Conservation (phyloP, 495 filamentous ascomycete species). For the Schizothecium vesticola region DNA sequence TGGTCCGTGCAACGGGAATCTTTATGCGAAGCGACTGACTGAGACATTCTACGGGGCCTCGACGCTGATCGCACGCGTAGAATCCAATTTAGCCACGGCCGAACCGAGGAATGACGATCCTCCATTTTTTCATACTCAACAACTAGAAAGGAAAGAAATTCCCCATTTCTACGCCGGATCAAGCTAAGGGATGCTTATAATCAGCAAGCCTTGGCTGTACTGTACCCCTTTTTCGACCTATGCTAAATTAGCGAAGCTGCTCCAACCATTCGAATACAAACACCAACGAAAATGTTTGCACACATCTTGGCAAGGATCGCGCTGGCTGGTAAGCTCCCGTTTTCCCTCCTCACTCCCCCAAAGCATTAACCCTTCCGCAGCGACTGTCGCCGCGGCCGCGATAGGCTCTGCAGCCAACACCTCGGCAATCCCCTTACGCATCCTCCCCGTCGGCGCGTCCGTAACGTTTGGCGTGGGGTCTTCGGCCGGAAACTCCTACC, state of each 20-base stretch:
- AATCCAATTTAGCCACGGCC: neutral
- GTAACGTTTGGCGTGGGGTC: slow-evolving; percentile 52
- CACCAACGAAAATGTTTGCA: neutral
- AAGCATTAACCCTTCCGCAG: neutral
- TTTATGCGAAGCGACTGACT: too few species aligned
- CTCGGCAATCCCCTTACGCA: slow-evolving; percentile 30
- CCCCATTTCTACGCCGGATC: too few species aligned
- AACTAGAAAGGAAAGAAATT: too few species aligned
- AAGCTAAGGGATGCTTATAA: too few species aligned
- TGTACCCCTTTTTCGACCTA: too few species aligned
- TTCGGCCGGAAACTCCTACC: slow-evolving; percentile 50
- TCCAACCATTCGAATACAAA: neutral
- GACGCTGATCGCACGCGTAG: too few species aligned
- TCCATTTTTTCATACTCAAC: neutral
- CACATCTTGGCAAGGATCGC: neutral
- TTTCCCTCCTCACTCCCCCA: neutral
- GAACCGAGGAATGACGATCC: neutral
- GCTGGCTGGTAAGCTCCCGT: neutral
- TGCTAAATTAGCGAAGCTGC: neutral
- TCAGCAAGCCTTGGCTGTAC: too few species aligned
- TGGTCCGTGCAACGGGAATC: too few species aligned
- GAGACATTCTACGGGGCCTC: too few species aligned
- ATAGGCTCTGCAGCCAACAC: too few species aligned
- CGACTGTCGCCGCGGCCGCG: neutral
- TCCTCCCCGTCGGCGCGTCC: slow-evolving; percentile 54